Base-by-base conservation (phyloP, 352 stramenopile species). In the Phytopythium montanum region DNA sequence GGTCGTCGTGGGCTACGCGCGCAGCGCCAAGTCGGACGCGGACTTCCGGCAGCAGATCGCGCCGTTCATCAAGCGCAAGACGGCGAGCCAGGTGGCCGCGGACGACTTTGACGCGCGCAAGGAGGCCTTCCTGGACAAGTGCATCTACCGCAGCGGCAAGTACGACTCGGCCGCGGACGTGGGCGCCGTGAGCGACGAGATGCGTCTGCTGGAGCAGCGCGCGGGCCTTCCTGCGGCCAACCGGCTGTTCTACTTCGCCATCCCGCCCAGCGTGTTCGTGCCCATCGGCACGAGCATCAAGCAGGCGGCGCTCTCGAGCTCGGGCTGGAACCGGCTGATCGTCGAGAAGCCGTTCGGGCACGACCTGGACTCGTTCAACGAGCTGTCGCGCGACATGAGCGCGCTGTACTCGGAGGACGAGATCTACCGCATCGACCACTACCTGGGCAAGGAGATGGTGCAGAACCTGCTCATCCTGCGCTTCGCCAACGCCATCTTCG, bases 321-420 rank as follows among this genome's bases (percentile, higher is more conserved):
- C 65, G 36, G 96, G 95, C 42, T 99, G 95, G 89, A 98, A 96
- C 56, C 81, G 97, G 25, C 83, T 99, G 25, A 97, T 99, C 50
- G 85, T 99, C 6, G 97, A 99, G 75, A 99, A 99, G 72, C 97
- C 97, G 0, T 99, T 99, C 71, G 97, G 97, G 51, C 85, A 95
- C 51, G 97, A 99, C 73, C 80, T 97, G 45, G 73, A 89, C 59
- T 97, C 81, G 34, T 98, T 96, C 68, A 81, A 94, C 64, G 79
- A 98, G 61, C 81, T 99, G 13, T 88, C 96, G 46, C 51, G 69
- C 48, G 87, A 95, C 52, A 88, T 99, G 68, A 70, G 78, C 3
- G 70, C 81, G 54, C 76, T 98, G 29, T 94, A 89, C 64, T 62
- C 42, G 18, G 85, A 94, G 64, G 78, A 97, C 58, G 84, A 97